Evolutionary conservation across 106 monocot species (phyloP).

Genomic region (Alisma plantagoaquatica): DNA sequence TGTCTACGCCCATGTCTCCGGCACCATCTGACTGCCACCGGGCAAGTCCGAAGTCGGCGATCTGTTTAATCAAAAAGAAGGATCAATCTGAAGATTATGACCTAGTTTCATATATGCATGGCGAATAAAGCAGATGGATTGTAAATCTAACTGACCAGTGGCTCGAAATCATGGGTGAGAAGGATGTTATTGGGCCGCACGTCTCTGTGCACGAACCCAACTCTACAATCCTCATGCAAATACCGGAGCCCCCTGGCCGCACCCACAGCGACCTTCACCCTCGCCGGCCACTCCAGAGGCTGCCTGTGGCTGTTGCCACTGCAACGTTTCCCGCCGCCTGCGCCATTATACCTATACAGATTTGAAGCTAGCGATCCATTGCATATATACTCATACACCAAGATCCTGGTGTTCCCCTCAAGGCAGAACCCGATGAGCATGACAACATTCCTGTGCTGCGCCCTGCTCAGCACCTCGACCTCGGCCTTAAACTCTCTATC

Average conservation of each 20-base stretch:
- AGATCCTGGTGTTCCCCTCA: conserved; percentile 17
- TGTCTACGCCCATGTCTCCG: conserved; percentile 7
- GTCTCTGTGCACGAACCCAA: conserved; percentile 51
- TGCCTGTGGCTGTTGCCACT: too few relatives aligned
- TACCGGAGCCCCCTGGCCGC: conserved; percentile 58
- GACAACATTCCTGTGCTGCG: conserved; percentile 57
- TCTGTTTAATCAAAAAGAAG: neutral
- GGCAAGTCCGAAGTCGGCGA: conserved; percentile 31
- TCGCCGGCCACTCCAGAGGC: conserved; percentile 25
- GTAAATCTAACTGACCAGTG: too few relatives aligned
- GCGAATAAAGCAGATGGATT: too few relatives aligned
- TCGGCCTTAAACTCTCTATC: conserved; percentile 35
- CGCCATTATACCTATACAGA: conserved; percentile 37
- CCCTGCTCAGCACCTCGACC: conserved; percentile 52
- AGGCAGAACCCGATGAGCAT: conserved; percentile 48
- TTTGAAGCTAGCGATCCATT: conserved; percentile 43
- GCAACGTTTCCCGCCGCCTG: too few relatives aligned
- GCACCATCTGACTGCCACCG: conserved; percentile 10
- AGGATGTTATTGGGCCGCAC: conserved; percentile 50
- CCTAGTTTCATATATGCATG: too few relatives aligned
- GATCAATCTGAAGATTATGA: neutral
- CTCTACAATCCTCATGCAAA: conserved; percentile 64
- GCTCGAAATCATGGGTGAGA: conserved; percentile 58
- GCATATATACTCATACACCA: conserved; percentile 56
- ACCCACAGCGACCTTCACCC: conserved; percentile 38